Evolutionary conservation across 1,284 basidiomycete species (phyloP), one percentile per base, ranked within the genome.

Genomic region (Boletus mariae): DNA sequence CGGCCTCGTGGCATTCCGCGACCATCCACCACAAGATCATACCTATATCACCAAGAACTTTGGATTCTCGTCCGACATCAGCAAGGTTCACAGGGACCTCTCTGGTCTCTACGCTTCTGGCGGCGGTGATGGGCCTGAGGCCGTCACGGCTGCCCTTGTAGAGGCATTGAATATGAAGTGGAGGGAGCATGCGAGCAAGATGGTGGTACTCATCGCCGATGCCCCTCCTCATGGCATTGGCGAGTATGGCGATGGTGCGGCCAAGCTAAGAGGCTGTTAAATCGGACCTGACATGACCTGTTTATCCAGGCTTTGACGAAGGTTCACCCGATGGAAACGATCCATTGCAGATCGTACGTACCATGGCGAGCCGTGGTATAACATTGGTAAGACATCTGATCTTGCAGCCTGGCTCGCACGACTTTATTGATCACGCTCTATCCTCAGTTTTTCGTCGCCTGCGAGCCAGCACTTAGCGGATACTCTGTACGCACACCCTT

Each of bases 101-200:
- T 88, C 89, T 44, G 77, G 80, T 23, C 74, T 95, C 56, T 94
- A 96, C 73, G 97, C 97, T 13, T 91, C 90, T 5, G 96, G 96
- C 13, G 94, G 97, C 28, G 96, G 96, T 11, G 96, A 99, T 76
- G 96, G 97, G 0, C 97, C 97, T 0, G 97, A 99, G 69, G 97
- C 95, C 4, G 92, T 98, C 54, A 99, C 97, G 0, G 94, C 96
- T 4, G 96, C 90, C 11, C 76, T 99, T 71, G 85, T 86, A 8
- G 94, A 95, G 60, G 87, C 87, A 13, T 68, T 94, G 60, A 83
- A 84, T 52, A 89, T 98, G 83, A 88, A 94, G 38, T 99, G 97
- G 97, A 80, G 97, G 60, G 78, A 81, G 47, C 73, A 84, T 50
- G 93, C 96, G 15, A 94, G 90, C 65, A 97, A 92, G 76, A 98